phyloP scores from a whole-genome alignment of 1,139 yeast genomes.

The Debaryomyces fabryi region DNA sequence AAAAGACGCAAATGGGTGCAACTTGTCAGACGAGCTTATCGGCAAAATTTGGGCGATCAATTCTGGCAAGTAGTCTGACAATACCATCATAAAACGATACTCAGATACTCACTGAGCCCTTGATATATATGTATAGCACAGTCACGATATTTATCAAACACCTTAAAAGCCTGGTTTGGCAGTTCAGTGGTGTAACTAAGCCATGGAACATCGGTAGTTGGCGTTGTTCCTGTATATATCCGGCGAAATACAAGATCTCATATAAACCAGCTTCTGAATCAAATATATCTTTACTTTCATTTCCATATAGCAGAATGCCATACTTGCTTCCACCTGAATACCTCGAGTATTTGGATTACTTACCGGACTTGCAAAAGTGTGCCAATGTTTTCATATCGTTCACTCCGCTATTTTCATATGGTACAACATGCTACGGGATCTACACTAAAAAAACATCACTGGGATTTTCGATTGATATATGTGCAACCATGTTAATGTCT shows the following conservation, averaged over 20 bases:
- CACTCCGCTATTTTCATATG: conserved; percentile 84
- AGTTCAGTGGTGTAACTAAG: background rate
- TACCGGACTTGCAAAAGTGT: conserved; percentile 47
- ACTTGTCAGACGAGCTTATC: background rate
- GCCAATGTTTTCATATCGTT: conserved; percentile 58
- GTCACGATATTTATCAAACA: background rate
- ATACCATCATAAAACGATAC: too few relatives aligned
- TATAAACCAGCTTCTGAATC: conserved; percentile 2
- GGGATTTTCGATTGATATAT: conserved; percentile 86
- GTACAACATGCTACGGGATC: conserved; percentile 76
- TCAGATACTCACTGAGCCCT: background rate
- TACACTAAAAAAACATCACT: conserved; percentile 62
- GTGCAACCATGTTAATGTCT: conserved; percentile 87
- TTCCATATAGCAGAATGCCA: conserved; percentile 6
- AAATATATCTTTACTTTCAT: background rate
- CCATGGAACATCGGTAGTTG: background rate
- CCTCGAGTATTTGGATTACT: conserved; percentile 35
- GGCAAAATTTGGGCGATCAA: too few relatives aligned
- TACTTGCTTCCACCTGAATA: conserved; percentile 27
- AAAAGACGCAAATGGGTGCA: background rate
- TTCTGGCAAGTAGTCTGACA: too few relatives aligned
- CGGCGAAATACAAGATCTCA: background rate
- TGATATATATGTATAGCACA: too few relatives aligned
- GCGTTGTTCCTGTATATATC: background rate
- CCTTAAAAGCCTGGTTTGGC: background rate